Evolutionary conservation across 2,329 filamentous ascomycete genomes (phyloP).

Genomic region (Exophiala sideris): DNA sequence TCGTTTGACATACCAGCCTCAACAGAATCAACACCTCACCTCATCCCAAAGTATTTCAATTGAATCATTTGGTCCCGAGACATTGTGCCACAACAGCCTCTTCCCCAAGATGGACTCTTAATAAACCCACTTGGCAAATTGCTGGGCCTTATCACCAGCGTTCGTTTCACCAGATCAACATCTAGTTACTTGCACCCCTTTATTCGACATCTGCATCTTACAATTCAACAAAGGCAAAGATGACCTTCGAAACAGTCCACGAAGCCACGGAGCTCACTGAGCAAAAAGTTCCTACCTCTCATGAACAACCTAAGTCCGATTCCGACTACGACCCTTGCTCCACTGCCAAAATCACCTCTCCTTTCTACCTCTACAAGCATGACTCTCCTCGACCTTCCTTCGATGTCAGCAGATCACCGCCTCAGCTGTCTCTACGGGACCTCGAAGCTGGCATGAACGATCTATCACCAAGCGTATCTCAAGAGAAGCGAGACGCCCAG

Average conservation of each 20-base stretch:
- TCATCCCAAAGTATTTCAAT: too few species aligned
- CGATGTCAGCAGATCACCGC: constrained; percentile 26
- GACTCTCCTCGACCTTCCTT: constrained; percentile 33
- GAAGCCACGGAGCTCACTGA: constrained; percentile 22
- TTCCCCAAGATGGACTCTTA: too few species aligned
- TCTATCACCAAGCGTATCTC: constrained; percentile 22
- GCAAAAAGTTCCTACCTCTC: constrained; percentile 8
- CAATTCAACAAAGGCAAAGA: background rate
- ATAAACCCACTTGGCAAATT: too few species aligned
- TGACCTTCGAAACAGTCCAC: background rate
- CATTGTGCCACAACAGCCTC: too few species aligned
- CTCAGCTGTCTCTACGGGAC: constrained; percentile 29
- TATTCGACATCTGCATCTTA: background rate
- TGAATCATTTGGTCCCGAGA: too few species aligned
- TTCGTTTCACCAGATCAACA: too few species aligned
- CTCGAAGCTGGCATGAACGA: constrained; percentile 33
- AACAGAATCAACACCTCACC: too few species aligned
- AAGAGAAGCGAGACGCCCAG: constrained; percentile 25
- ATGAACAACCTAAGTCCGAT: constrained; percentile 26
- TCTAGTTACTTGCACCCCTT: too few species aligned
- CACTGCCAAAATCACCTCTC: constrained; percentile 41
- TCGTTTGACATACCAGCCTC: too few species aligned
- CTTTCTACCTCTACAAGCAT: constrained; percentile 45
- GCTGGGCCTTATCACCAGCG: too few species aligned
- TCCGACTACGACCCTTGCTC: constrained; percentile 39